These are phyloP conservation scores for Fusarium hainanense DNA, from an alignment of 2,329 filamentous ascomycete species.

Conservation along the genomic window DNA sequence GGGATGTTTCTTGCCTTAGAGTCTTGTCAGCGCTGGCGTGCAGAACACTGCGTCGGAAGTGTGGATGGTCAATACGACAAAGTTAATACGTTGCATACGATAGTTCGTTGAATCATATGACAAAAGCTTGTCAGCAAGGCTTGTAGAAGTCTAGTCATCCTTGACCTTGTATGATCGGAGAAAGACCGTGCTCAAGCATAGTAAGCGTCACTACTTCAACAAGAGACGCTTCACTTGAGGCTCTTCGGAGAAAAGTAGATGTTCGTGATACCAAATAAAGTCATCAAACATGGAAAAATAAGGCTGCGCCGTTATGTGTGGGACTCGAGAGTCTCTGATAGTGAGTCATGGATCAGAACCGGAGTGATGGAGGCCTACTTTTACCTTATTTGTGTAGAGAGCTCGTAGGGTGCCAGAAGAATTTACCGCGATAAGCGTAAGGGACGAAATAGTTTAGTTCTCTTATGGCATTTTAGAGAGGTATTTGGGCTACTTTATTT, in stretches of 20 bases:
- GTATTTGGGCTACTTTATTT: too few species aligned
- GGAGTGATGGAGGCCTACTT: background rate
- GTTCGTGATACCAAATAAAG: background rate
- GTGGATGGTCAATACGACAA: background rate
- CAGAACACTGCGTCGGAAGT: background rate
- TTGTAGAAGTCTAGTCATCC: background rate
- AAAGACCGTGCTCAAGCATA: background rate
- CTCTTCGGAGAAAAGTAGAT: background rate
- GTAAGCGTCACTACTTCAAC: background rate
- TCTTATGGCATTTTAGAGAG: too few species aligned
- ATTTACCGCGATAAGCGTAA: too few species aligned
- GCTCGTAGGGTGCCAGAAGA: too few species aligned
- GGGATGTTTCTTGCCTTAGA: background rate
- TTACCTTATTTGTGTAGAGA: background rate
- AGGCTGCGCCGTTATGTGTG: conserved; percentile 1
- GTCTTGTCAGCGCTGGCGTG: background rate
- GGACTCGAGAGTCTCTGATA: background rate
- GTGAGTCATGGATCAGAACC: background rate
- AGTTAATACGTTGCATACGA: background rate
- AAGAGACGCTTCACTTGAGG: background rate
- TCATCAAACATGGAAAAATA: background rate
- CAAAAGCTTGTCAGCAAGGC: background rate
- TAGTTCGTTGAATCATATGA: background rate
- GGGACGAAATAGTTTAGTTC: too few species aligned
- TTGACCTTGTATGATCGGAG: background rate